Evolutionary conservation across 768 basidiomycete genomes (phyloP), one percentile per base, ranked within the genome.

Genomic region (Inosperma sp.): DNA sequence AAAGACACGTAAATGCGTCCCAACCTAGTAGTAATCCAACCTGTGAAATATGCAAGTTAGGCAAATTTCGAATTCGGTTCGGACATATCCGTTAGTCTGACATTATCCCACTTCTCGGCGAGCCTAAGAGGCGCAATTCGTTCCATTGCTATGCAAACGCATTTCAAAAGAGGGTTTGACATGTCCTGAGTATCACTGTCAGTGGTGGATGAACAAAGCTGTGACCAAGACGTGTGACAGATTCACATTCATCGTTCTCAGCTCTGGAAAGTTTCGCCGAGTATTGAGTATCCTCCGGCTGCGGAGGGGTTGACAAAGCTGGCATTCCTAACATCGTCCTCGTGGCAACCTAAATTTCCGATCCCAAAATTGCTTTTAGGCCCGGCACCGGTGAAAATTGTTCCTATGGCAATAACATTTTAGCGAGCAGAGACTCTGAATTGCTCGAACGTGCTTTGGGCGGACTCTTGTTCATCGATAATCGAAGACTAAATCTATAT

Each of bases 101-200:
- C 93, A 69, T 97, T 97, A 62, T 97, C 94, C 93, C 94, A 97
- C 54, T 78, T 81, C 57, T 88, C 93, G 14, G 94, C 93, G 7
- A 96, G 75, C 30, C 80, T 74, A 17, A 92, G 76, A 3, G 94
- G 94, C 1, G 93, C 93, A 56, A 96, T 87, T 22, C 82, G 78
- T 55, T 88, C 86, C 84, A 92, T 86, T 0, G 84, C 82, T 35
- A 71, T 75, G 57, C 77, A 79, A 9, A 85, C 79, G 26, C 74
- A 69, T 64, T 77, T 82, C 10, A 82, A 58, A 27, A 76, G 52
- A 23, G 64, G 44, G 53, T 64, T 69, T 10, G 71, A 59, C 67
- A 73, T 73, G 31, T n/a, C n/a, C n/a, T n/a, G n/a, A n/a, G n/a
- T n/a, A n/a, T n/a, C n/a, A n/a, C n/a, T n/a, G n/a, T n/a, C n/a